Conservation (phyloP, 208 protist species). For the Porcisia hertigi region DNA sequence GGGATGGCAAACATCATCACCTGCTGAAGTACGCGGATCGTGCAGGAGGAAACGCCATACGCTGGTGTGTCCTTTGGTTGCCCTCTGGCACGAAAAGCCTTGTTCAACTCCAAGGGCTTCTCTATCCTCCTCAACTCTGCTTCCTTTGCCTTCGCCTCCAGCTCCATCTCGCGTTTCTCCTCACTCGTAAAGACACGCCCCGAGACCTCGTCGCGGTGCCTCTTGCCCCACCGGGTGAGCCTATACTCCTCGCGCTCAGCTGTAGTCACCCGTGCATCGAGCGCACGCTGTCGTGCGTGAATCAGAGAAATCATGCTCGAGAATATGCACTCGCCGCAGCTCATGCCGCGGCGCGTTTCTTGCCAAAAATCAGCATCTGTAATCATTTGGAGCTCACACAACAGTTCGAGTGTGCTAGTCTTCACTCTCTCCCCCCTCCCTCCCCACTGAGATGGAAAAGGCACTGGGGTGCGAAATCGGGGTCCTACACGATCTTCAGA, state of each 20-base stretch:
- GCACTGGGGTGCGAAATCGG: too few species aligned
- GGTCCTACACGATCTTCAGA: too few species aligned
- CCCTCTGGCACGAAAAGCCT: slow-evolving; percentile 26
- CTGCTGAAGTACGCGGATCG: slow-evolving; percentile 80
- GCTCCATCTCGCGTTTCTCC: slow-evolving; percentile 34
- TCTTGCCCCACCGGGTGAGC: slow-evolving; percentile 27
- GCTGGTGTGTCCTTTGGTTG: slow-evolving; percentile 7
- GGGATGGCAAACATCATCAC: slow-evolving; percentile 87
- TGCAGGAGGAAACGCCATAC: slow-evolving; percentile 42
- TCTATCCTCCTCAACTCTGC: slow-evolving; percentile 38
- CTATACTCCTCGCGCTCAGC: slow-evolving; percentile 43
- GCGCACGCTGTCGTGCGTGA: slow-evolving; percentile 55
- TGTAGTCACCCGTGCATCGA: slow-evolving; percentile 46
- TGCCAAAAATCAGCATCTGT: slow-evolving; percentile 88
- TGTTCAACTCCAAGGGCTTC: slow-evolving; percentile 40
- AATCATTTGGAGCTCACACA: slow-evolving; percentile 49
- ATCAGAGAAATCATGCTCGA: slow-evolving; percentile 63
- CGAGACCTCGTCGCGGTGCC: slow-evolving; percentile 38
- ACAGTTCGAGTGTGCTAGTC: background rate
- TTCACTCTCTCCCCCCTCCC: background rate
- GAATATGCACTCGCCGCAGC: slow-evolving; percentile 70
- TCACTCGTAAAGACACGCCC: slow-evolving; percentile 33
- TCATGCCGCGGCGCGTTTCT: slow-evolving; percentile 57
- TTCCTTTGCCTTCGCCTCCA: slow-evolving; percentile 26
- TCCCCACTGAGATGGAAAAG: background rate